Percentiles rank a stretch among this genome's conserved stretches.
Evolutionary conservation across 2,329 filamentous ascomycete species (phyloP).

Genomic region (Blastomyces parvus): DNA sequence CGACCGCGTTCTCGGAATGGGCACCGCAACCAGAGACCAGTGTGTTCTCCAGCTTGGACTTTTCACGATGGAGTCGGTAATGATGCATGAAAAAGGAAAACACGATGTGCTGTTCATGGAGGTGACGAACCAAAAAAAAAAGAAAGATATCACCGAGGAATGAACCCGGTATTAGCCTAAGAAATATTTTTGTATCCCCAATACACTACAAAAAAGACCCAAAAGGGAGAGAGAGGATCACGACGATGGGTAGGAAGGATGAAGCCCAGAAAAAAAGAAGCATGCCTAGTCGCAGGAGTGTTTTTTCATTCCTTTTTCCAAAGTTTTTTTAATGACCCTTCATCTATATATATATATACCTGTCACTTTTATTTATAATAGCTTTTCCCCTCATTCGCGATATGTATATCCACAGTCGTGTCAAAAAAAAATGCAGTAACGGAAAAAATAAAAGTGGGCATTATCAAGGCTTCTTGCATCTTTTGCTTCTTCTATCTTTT

Average conservation of each 20-base stretch:
- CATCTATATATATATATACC: too few species aligned
- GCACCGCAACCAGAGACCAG: conserved; percentile 30
- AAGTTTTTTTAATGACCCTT: too few species aligned
- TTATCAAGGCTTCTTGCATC: too few species aligned
- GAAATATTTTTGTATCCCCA: neutral
- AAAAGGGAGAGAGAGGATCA: neutral
- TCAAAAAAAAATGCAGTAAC: too few species aligned
- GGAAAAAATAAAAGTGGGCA: too few species aligned
- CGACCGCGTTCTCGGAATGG: conserved; percentile 30
- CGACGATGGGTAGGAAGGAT: too few species aligned
- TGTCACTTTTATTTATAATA: too few species aligned
- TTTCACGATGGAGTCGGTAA: conserved; percentile 35
- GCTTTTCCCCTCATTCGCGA: too few species aligned
- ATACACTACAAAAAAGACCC: neutral
- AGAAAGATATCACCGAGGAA: neutral
- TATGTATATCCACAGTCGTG: too few species aligned
- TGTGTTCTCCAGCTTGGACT: conserved; percentile 33
- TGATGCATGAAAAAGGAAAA: neutral
- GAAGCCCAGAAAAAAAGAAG: too few species aligned
- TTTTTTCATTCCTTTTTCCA: neutral
- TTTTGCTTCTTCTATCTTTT: too few species aligned
- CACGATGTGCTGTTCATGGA: neutral
- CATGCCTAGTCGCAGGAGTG: too few species aligned
- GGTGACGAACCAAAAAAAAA: neutral
- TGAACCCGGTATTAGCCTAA: neutral